phyloP scores from a whole-genome alignment of 805 yeast genomes.

The Pachysolen tannophilus region DNA sequence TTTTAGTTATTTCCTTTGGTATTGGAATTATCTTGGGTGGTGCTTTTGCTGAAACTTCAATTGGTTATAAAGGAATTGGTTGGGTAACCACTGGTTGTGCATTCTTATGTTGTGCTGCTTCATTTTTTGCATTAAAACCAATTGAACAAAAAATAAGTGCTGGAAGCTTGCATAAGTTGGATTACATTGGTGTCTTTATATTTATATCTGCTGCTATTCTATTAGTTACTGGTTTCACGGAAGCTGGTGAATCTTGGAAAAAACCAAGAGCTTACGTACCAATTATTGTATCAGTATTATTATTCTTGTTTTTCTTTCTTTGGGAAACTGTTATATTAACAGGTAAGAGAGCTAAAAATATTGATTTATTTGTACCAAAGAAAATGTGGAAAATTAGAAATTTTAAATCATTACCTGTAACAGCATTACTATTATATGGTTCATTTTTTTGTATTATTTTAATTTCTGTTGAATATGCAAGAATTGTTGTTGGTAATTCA shows the following conservation, averaged over 20 bases:
- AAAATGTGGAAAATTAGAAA: constrained; percentile 19
- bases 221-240: constrained; percentile 34
- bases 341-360: constrained; percentile 11
- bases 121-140: constrained; percentile 22
- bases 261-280: constrained; percentile 33
- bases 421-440: not conserved
- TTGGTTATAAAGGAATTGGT: constrained; percentile 33
- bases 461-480: constrained; percentile 16
- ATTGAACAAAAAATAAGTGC: constrained; percentile 17
- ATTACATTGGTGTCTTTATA: constrained; percentile 26
- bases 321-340: constrained; percentile 20
- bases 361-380: constrained; percentile 21
- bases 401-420: constrained; percentile 16
- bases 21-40: constrained; percentile 36
- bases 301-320: constrained; percentile 18
- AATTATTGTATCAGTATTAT: constrained; percentile 27
- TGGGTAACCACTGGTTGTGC: constrained; percentile 28
- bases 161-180: constrained; percentile 20
- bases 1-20: constrained; percentile 25
- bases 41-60: constrained; percentile 27
- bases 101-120: constrained; percentile 13
- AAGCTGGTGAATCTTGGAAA: constrained; percentile 36
- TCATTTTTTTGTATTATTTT: not conserved
- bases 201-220: constrained; percentile 28
- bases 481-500: constrained; percentile 38